Evolutionary conservation across 148 eudicot genomes (phyloP).

Genomic region (Cornus kousa): DNA sequence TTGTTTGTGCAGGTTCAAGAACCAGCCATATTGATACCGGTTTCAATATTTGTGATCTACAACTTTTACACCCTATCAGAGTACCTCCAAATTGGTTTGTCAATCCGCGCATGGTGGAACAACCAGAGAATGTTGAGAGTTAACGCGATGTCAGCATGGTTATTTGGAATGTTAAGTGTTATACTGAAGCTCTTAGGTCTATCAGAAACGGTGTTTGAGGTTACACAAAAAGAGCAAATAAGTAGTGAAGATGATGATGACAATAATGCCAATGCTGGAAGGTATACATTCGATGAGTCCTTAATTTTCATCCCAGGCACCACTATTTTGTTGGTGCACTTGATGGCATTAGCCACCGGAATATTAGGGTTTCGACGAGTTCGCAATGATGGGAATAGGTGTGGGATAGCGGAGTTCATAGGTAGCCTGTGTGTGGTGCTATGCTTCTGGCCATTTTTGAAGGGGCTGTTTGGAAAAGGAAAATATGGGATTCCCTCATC

Average conservation of each 20-base stretch:
- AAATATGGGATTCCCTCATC: conserved; percentile 38
- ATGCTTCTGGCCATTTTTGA: conserved; percentile 24
- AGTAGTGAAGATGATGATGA: background rate
- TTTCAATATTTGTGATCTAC: conserved; percentile 19
- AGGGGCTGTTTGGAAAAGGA: conserved; percentile 34
- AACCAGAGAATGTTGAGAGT: conserved; percentile 31
- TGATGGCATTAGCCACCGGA: conserved; percentile 10
- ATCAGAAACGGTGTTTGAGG: conserved; percentile 24
- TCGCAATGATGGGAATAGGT: background rate
- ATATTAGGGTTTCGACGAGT: background rate
- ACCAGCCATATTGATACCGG: conserved; percentile 16
- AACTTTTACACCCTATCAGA: conserved; percentile 27
- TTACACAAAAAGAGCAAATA: conserved; percentile 29
- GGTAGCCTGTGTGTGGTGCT: conserved; percentile 21
- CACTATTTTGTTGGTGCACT: conserved; percentile 24
- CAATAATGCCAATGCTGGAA: conserved; percentile 1
- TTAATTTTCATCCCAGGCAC: conserved; percentile 31
- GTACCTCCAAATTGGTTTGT: conserved; percentile 17
- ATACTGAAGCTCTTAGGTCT: conserved; percentile 27
- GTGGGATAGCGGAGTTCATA: conserved; percentile 26
- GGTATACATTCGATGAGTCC: conserved; percentile 31
- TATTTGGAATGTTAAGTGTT: conserved; percentile 24
- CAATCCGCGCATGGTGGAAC: conserved; percentile 38
- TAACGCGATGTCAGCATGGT: conserved; percentile 20
- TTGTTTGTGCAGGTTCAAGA: conserved; percentile 23